Evolutionary conservation across 2,329 filamentous ascomycete genomes (phyloP).

Genomic region (Fusarium odoratissimum): DNA sequence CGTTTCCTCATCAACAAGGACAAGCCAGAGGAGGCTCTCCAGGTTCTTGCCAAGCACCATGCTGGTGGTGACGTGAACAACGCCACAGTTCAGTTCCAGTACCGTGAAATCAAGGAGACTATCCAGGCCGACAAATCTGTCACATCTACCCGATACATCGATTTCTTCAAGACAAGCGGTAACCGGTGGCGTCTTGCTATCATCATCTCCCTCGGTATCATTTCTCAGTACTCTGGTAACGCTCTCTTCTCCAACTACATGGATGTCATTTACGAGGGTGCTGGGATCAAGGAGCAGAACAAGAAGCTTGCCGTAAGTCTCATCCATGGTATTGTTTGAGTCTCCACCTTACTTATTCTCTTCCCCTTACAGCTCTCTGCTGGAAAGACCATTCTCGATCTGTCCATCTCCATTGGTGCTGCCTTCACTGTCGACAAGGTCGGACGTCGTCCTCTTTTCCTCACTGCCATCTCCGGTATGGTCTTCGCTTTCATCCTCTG

Average conservation of each 20-base stretch:
- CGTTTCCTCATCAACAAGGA: constrained; percentile 74
- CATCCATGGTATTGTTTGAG: neutral
- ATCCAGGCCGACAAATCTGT: constrained; percentile 67
- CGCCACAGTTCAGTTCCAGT: constrained; percentile 73
- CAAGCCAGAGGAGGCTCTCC: constrained; percentile 69
- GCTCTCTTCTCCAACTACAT: constrained; percentile 76
- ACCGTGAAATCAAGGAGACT: constrained; percentile 73
- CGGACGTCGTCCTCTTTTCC: constrained; percentile 65
- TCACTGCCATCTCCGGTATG: constrained; percentile 62
- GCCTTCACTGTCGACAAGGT: constrained; percentile 62
- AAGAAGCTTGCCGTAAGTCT: constrained; percentile 64
- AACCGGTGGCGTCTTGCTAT: constrained; percentile 74
- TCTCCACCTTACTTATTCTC: neutral
- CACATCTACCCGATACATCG: constrained; percentile 64
- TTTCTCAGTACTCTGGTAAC: constrained; percentile 76
- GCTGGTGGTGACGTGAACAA: constrained; percentile 69
- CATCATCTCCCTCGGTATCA: constrained; percentile 71
- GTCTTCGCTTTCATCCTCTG: constrained; percentile 60
- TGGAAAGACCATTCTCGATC: constrained; percentile 69
- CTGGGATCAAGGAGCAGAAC: constrained; percentile 68
- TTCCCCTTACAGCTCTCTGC: constrained; percentile 53
- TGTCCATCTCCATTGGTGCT: constrained; percentile 67
- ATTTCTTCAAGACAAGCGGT: constrained; percentile 71
- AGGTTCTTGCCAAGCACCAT: constrained; percentile 72
- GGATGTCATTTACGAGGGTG: constrained; percentile 69